Conservation (phyloP, 441 rosid species). For the Breynia disticha region DNA sequence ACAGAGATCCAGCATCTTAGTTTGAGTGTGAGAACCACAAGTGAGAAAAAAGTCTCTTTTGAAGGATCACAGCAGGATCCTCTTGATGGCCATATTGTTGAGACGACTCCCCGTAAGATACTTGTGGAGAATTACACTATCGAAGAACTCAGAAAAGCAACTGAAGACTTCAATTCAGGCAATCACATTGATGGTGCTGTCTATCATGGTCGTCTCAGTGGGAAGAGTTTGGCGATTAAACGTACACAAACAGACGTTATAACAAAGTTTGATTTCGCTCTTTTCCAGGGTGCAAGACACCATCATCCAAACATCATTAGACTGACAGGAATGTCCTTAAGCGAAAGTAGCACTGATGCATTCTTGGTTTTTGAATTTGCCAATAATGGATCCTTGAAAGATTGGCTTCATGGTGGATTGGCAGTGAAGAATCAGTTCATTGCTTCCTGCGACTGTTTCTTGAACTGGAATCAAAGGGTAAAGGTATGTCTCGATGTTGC, state of each 20-base stretch:
- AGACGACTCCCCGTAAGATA: slow-evolving; percentile 35
- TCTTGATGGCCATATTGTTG: slow-evolving; percentile 32
- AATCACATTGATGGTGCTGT: slow-evolving; percentile 72
- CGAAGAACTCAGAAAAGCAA: slow-evolving; percentile 66
- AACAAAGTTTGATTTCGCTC: slow-evolving; percentile 40
- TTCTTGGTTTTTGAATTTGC: slow-evolving; percentile 78
- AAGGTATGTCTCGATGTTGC: slow-evolving; percentile 81
- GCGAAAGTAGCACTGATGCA: slow-evolving; percentile 29
- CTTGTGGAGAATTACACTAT: slow-evolving; percentile 42
- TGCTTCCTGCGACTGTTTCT: slow-evolving; percentile 78
- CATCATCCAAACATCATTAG: slow-evolving; percentile 66
- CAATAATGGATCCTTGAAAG: slow-evolving; percentile 76
- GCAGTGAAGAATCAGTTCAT: slow-evolving; percentile 93
- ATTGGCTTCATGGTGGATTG: slow-evolving; percentile 85
- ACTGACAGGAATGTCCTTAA: slow-evolving; percentile 57
- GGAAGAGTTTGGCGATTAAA: slow-evolving; percentile 70
- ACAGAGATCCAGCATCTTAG: slow-evolving; percentile 67
- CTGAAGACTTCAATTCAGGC: slow-evolving; percentile 64
- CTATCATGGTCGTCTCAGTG: slow-evolving; percentile 66
- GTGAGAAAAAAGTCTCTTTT: slow-evolving; percentile 79
- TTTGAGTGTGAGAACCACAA: slow-evolving; percentile 65
- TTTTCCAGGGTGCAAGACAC: slow-evolving; percentile 45
- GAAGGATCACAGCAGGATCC: slow-evolving; percentile 55
- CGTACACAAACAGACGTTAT: slow-evolving; percentile 24
- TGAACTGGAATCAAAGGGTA: slow-evolving; percentile 87